Evolutionary conservation across 148 eudicot genomes (phyloP).

Genomic region (Heliosperma pusillum): DNA sequence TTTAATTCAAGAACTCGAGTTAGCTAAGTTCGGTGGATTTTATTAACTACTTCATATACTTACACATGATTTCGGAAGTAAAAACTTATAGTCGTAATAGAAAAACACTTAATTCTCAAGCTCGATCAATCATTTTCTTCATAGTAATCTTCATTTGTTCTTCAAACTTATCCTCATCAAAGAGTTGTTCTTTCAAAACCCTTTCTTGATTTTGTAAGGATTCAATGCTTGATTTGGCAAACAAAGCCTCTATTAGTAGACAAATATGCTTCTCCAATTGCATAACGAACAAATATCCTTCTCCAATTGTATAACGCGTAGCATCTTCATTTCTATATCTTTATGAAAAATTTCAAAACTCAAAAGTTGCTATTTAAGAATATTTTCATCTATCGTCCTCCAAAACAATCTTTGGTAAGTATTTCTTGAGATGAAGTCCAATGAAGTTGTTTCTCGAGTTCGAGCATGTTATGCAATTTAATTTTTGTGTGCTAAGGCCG

Average conservation of each 20-base stretch:
- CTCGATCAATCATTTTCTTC: neutral
- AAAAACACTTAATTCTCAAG: neutral
- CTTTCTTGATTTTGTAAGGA: constrained; percentile 3
- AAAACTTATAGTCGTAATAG: too few species aligned
- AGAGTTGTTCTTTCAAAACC: constrained; percentile 11
- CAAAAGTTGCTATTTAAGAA: constrained; percentile 13
- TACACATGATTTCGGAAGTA: too few species aligned
- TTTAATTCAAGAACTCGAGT: too few species aligned
- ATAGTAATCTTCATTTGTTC: neutral
- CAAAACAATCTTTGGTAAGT: neutral
- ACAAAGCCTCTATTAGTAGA: neutral
- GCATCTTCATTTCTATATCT: constrained; percentile 4
- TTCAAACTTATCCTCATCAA: neutral
- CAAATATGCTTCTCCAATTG: constrained; percentile 8
- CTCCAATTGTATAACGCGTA: neutral
- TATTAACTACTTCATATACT: too few species aligned
- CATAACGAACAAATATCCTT: neutral
- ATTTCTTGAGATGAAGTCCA: neutral
- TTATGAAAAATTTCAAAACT: neutral
- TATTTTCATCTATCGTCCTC: constrained; percentile 12
- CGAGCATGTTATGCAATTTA: neutral
- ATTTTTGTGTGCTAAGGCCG: too few species aligned
- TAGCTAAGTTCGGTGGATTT: too few species aligned
- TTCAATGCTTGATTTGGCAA: constrained; percentile 11
- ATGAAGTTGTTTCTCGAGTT: constrained; percentile 15